Conservation (phyloP, 805 yeast genomes). For the Jamesozyma jinghongensis region DNA sequence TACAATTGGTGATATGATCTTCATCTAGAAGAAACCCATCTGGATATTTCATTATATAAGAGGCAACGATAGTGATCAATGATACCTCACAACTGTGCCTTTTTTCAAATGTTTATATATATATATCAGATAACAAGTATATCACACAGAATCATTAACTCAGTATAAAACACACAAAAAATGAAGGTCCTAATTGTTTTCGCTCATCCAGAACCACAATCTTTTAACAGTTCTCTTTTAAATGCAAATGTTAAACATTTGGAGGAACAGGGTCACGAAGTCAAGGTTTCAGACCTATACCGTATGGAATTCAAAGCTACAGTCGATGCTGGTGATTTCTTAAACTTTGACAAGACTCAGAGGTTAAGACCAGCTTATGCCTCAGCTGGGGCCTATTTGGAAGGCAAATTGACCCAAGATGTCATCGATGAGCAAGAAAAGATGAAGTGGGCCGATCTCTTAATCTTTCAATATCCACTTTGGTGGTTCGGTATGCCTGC, state of each 20-base stretch:
- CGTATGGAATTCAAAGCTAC: slow-evolving; percentile 16
- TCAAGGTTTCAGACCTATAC: slow-evolving; percentile 23
- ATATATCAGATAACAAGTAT: too few relatives aligned
- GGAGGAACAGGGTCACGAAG: slow-evolving; percentile 20
- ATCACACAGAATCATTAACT: too few relatives aligned
- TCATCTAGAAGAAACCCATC: too few relatives aligned
- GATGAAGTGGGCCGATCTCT: slow-evolving; percentile 24
- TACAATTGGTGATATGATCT: too few relatives aligned
- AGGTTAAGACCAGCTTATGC: slow-evolving; percentile 12
- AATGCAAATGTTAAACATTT: slow-evolving; percentile 13
- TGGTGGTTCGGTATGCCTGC: slow-evolving; percentile 30
- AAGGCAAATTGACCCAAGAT: slow-evolving; percentile 19
- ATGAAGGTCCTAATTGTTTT: slow-evolving; percentile 21
- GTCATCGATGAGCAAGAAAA: slow-evolving; percentile 25
- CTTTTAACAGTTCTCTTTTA: slow-evolving; percentile 19
- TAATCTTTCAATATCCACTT: slow-evolving; percentile 23
- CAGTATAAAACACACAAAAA: too few relatives aligned
- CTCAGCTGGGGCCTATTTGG: slow-evolving; percentile 12
- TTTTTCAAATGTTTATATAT: too few relatives aligned
- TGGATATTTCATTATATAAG: too few relatives aligned
- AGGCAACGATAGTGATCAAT: too few relatives aligned
- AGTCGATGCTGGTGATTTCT: slow-evolving; percentile 18
- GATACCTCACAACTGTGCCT: too few relatives aligned
- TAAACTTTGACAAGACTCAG: slow-evolving; percentile 7
- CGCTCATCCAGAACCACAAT: slow-evolving; percentile 24